Percentiles rank a stretch among this genome's conserved stretches.
Evolutionary conservation across 768 basidiomycete species (phyloP).

Genomic region (Clitopilus passeckerianus): DNA sequence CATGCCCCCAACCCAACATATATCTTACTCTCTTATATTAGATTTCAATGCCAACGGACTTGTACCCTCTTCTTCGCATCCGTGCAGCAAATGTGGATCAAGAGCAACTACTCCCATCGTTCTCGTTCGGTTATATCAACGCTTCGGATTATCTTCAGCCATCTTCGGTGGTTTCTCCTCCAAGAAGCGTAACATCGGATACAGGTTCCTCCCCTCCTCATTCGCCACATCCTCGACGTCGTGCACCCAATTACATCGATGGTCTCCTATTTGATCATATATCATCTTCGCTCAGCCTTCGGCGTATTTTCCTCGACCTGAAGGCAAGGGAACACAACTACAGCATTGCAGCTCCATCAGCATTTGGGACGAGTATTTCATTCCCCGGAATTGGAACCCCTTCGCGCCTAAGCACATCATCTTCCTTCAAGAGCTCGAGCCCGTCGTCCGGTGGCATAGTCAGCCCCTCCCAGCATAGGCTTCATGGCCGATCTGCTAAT

Average conservation of each 20-base stretch:
- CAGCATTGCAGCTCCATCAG: slow-evolving; percentile 22
- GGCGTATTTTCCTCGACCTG: slow-evolving; percentile 46
- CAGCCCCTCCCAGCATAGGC: slow-evolving; percentile 4
- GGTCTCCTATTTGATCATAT: slow-evolving; percentile 62
- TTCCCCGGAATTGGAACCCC: slow-evolving; percentile 49
- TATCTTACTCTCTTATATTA: slow-evolving; percentile 15
- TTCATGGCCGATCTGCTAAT: not conserved
- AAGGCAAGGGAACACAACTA: slow-evolving; percentile 18
- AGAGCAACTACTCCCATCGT: slow-evolving; percentile 28
- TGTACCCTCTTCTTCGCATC: slow-evolving; percentile 55
- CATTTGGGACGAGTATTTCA: slow-evolving; percentile 50
- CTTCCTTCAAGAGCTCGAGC: slow-evolving; percentile 11
- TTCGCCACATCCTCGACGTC: slow-evolving; percentile 22
- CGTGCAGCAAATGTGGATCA: slow-evolving; percentile 25
- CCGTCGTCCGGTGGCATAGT: not conserved
- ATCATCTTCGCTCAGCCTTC: slow-evolving; percentile 50
- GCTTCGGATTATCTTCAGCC: slow-evolving; percentile 20
- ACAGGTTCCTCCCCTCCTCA: slow-evolving; percentile 16
- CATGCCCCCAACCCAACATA: too few relatives aligned
- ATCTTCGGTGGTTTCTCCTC: slow-evolving; percentile 36
- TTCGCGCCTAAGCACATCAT: slow-evolving; percentile 29
- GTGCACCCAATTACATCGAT: slow-evolving; percentile 54
- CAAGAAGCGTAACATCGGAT: slow-evolving; percentile 7
- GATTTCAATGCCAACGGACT: slow-evolving; percentile 48
- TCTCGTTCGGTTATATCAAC: slow-evolving; percentile 55